phyloP scores from a whole-genome alignment of 805 yeast genomes.

The Kluyveromyces lactis region DNA sequence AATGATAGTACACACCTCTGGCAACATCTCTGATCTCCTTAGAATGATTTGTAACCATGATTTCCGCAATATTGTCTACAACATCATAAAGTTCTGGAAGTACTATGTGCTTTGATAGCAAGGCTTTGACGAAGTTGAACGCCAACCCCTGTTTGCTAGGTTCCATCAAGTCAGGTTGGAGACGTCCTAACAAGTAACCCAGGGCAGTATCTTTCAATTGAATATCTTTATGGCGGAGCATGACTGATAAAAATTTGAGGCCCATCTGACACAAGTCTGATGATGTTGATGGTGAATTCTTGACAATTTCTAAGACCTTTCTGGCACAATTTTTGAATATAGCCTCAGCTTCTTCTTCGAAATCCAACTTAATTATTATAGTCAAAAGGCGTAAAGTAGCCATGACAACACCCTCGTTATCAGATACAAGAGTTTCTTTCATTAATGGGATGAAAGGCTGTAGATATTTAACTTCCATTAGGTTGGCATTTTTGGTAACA shows the following conservation, averaged over 20 bases:
- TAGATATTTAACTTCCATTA: slow-evolving; percentile 53
- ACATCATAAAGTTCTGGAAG: slow-evolving; percentile 86
- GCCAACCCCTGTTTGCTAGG: slow-evolving; percentile 86
- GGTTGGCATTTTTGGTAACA: slow-evolving; percentile 49
- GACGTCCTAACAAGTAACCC: slow-evolving; percentile 59
- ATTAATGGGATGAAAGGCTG: slow-evolving; percentile 70
- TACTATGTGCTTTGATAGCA: slow-evolving; percentile 64
- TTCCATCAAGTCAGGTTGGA: slow-evolving; percentile 83
- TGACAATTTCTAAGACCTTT: slow-evolving; percentile 52
- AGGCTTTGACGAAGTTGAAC: slow-evolving; percentile 70
- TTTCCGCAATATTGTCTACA: slow-evolving; percentile 69
- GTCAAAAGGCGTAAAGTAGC: slow-evolving; percentile 59
- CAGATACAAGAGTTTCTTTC: slow-evolving; percentile 50
- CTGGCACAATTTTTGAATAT: slow-evolving; percentile 55
- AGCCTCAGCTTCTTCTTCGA: slow-evolving; percentile 38
- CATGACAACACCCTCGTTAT: slow-evolving; percentile 68
- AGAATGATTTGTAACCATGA: slow-evolving; percentile 85
- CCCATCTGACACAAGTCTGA: slow-evolving; percentile 75
- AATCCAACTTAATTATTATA: slow-evolving; percentile 51
- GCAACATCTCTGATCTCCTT: slow-evolving; percentile 77
- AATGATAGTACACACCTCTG: slow-evolving; percentile 73
- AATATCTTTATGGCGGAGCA: slow-evolving; percentile 63
- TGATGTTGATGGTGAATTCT: slow-evolving; percentile 69
- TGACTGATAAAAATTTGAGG: slow-evolving; percentile 61
- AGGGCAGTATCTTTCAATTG: slow-evolving; percentile 62